Percentiles rank a stretch among this genome's conserved stretches.
Conservation (phyloP, 2,329 filamentous ascomycete species). For the Pestalotiopsis sp. region DNA sequence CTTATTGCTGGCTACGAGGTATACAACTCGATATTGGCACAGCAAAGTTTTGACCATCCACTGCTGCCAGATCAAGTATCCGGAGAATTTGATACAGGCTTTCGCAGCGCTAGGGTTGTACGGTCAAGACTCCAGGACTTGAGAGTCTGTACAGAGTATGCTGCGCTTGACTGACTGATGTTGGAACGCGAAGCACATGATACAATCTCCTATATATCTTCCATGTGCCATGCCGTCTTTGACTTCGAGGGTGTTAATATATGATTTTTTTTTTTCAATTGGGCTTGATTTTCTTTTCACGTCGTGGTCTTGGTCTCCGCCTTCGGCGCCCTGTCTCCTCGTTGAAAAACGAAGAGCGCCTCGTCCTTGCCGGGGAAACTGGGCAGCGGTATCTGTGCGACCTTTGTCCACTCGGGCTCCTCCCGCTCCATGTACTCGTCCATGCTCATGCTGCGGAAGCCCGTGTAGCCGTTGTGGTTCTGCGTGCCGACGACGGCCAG, state of each 20-base stretch:
- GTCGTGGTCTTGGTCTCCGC: neutral
- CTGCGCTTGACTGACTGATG: too few species aligned
- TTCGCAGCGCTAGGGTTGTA: too few species aligned
- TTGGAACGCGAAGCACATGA: too few species aligned
- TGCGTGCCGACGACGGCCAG: constrained; percentile 76
- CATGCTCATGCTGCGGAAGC: constrained; percentile 64
- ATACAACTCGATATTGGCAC: too few species aligned
- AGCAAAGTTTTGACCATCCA: too few species aligned
- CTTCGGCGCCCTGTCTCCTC: constrained; percentile 40
- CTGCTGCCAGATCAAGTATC: too few species aligned
- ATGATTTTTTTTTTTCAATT: neutral
- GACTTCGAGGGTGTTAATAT: neutral
- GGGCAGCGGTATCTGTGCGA: constrained; percentile 67
- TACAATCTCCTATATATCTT: neutral
- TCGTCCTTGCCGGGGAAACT: constrained; percentile 81
- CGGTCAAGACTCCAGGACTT: too few species aligned
- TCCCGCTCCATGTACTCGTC: constrained; percentile 67
- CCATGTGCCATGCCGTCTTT: neutral
- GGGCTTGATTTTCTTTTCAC: neutral
- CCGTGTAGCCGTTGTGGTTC: constrained; percentile 75
- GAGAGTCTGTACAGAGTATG: too few species aligned
- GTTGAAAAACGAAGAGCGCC: constrained; percentile 68
- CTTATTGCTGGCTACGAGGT: too few species aligned
- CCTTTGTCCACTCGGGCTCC: constrained; percentile 59
- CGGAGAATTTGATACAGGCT: too few species aligned